Percentiles rank a stretch among this genome's conserved stretches.
Evolutionary conservation across 768 basidiomycete species (phyloP).

Genomic region (Mycena galopus): DNA sequence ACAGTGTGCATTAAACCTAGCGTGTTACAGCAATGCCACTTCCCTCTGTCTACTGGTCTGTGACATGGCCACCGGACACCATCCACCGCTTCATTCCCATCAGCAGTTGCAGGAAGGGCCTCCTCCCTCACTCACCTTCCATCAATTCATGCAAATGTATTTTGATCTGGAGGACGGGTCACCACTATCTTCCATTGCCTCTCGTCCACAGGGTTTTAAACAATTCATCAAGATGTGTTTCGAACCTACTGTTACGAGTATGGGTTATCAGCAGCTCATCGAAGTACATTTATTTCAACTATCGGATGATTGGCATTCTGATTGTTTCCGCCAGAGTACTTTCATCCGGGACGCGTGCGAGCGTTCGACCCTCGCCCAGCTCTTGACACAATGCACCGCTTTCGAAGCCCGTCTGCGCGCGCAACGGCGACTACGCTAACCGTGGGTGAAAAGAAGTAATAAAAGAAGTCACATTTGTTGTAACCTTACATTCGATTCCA

Average conservation of each 20-base stretch:
- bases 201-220: constrained; percentile 58
- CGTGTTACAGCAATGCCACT: constrained; percentile 46
- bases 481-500: too few relatives aligned
- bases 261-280: constrained; percentile 52
- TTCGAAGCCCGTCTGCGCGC: neutral
- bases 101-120: too few relatives aligned
- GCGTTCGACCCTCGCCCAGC: constrained; percentile 53
- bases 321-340: constrained; percentile 47
- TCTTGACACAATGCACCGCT: constrained; percentile 55
- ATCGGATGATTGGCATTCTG: too few relatives aligned
- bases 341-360: constrained; percentile 60
- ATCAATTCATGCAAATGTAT: constrained; percentile 51
- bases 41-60: constrained; percentile 66
- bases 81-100: constrained; percentile 54
- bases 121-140: too few relatives aligned
- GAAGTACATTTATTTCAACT: neutral
- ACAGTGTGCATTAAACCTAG: too few relatives aligned
- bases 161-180: constrained; percentile 40
- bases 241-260: constrained; percentile 42
- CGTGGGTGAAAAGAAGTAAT: neutral
- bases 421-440: neutral
- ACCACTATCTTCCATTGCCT: constrained; percentile 52
- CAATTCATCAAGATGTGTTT: constrained; percentile 62
- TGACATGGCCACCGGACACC: constrained; percentile 63
- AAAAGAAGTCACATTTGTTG: neutral